Percentiles rank a stretch among this genome's conserved stretches.
Evolutionary conservation across 176 grass and related monocot species (phyloP).

Genomic region (Tillandsia fasciculata): DNA sequence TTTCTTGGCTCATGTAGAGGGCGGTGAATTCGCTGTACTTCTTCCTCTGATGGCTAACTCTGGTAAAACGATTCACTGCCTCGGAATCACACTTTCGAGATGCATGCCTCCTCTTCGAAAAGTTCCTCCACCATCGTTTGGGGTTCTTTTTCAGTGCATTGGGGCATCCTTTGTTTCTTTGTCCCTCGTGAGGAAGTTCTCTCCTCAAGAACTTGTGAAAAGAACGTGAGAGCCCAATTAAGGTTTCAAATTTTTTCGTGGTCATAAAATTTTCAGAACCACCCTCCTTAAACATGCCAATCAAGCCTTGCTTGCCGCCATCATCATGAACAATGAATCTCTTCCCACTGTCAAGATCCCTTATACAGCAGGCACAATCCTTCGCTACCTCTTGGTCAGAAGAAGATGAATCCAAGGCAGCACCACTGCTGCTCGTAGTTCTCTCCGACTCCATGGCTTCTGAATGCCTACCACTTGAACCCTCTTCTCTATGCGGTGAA

Average conservation of each 20-base stretch:
- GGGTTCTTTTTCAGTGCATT: conserved; percentile 28
- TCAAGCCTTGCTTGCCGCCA: conserved; percentile 10
- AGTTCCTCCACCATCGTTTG: conserved; percentile 50
- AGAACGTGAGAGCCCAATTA: conserved; percentile 40
- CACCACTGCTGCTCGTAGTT: conserved; percentile 5
- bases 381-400: conserved; percentile 9
- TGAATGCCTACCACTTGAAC: conserved; percentile 8
- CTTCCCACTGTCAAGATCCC: conserved; percentile 39
- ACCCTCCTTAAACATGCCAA: conserved; percentile 45
- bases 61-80: conserved; percentile 20
- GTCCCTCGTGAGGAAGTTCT: conserved; percentile 6
- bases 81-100: conserved; percentile 34
- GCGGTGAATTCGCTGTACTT: conserved; percentile 59
- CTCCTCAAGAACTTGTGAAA: conserved; percentile 31
- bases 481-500: conserved; percentile 17
- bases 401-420: conserved; percentile 23
- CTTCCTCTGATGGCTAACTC: conserved; percentile 55
- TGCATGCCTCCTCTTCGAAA: conserved; percentile 33
- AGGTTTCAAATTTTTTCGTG: conserved; percentile 46
- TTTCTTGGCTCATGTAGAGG: conserved; percentile 75
- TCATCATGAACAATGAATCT: conserved; percentile 30
- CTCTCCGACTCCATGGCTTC: conserved; percentile 28
- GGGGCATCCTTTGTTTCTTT: not conserved
- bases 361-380: conserved; percentile 30
- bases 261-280: conserved; percentile 52